Evolutionary conservation across 495 filamentous ascomycete genomes (phyloP), one percentile per base, ranked within the genome.

Genomic region (Aspergillus nidulans): DNA sequence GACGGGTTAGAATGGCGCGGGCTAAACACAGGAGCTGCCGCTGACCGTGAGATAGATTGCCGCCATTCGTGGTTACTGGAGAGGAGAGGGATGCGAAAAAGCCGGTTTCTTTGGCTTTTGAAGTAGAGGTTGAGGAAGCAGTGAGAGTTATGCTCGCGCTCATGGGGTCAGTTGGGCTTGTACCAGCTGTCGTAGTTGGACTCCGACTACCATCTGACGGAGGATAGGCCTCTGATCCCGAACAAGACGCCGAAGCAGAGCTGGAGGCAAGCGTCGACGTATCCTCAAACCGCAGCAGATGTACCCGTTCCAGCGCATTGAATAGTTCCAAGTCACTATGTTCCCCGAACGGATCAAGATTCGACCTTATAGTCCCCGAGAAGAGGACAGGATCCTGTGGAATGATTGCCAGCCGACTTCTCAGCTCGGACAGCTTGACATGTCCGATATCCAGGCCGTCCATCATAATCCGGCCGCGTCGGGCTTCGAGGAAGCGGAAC

Each of bases 361-460:
- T 96, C 15, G 79, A 81, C 39, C 90, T 81, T 30, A 96, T 73
- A 4, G 91, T 94, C 15, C 92, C 92, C 1, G 87, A 88, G 73
- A 96, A 95, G 0, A 96, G 77, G 3, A 92, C 88, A 0, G 90
- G 90, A 56, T 95, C 90, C 60, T 92, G 89, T 0, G 89, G 90
- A 39, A 95, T 95, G 64, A 95, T 92, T 26, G 87, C 87, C 0
- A 95, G 72, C 0, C 89, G 78, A 30, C 84, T 85, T 5, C 90
- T 81, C 1, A 92, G 78, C 41, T 86, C 81, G 15, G 90, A 83
- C 0, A 92, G 77, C 21, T 81, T 84, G 60, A 95, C 82, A 60
- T 82, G 86, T 1, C 87, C 85, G 19, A 90, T 85, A 53, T 92
- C 88, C 0, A 90, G 58, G 1, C 88, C 88, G 54, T 95, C 90